Evolutionary conservation across 1,284 basidiomycete genomes (phyloP), one percentile per base, ranked within the genome.

Genomic region (Earliella scabrosa): DNA sequence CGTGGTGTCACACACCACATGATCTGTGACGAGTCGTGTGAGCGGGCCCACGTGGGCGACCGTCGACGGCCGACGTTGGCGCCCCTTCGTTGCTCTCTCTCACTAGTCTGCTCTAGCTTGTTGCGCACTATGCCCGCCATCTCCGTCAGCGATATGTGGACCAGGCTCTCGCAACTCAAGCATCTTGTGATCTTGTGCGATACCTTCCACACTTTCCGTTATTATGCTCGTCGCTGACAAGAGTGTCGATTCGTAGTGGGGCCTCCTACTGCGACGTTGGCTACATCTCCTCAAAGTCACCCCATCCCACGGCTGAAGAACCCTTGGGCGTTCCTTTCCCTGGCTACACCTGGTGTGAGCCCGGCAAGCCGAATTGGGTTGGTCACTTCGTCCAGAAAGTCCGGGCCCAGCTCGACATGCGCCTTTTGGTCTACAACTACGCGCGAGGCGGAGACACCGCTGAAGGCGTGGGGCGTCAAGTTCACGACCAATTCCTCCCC

Each of bases 221-320:
- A 34, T 34, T n/a, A n/a, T n/a, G n/a, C n/a, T n/a, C n/a, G n/a
- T n/a, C n/a, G n/a, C n/a, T n/a, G n/a, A n/a, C n/a, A n/a, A n/a
- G n/a, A n/a, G n/a, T n/a, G n/a, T n/a, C n/a, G 32, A 34, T 13
- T 46, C 14, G 11, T 56, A 83, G 82, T 55, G 81, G 82, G 2
- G 81, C 79, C 58, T 82, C 79, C 0, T 82, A 79, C 56, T 79
- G 78, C 56, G 70, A 75, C 46, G 73, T 81, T 3, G 71, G 73
- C 10, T 73, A 71, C 54, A 52, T 67, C 31, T n/a, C n/a, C n/a
- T 58, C 52, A 23, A 53, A 54, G 20, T 58, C 50, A 7, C 58
- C 57, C 0, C 56, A 58, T 13, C 77, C 80, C 3, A 72, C 65
- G 32, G 60, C 69, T 29, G 50, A 68, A 3, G 57, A 73, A 24